These are phyloP conservation scores for Cytospora piceae DNA, from an alignment of 2,329 filamentous ascomycete species.

Conservation along the genomic window DNA sequence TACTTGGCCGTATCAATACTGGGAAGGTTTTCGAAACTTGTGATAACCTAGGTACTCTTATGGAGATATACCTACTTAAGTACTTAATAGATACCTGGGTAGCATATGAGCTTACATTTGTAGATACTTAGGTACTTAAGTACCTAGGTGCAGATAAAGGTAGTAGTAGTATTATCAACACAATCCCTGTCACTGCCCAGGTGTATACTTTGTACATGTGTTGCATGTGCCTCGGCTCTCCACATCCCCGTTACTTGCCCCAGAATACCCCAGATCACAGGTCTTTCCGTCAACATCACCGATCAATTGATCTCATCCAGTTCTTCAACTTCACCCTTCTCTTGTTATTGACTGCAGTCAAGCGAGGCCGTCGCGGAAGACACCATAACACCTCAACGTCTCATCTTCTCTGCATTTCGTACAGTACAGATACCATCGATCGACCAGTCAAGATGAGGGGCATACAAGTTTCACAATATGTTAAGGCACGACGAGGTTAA, in stretches of 20 bases:
- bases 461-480: slow-evolving; percentile 41
- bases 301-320: neutral
- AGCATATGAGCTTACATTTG: too few relatives aligned
- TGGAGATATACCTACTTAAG: too few relatives aligned
- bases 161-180: neutral
- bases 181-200: slow-evolving; percentile 15
- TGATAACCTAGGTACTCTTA: too few relatives aligned
- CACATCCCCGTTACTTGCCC: slow-evolving; percentile 15
- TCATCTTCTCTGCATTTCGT: neutral
- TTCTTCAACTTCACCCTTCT: neutral
- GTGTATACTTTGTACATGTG: neutral
- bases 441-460: slow-evolving; percentile 38
- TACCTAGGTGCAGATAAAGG: too few relatives aligned
- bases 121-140: too few relatives aligned
- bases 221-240: slow-evolving; percentile 29
- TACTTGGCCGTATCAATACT: too few relatives aligned
- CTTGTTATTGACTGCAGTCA: neutral
- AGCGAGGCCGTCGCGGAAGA: neutral
- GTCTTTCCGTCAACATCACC: slow-evolving; percentile 5
- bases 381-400: neutral
- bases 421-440: neutral
- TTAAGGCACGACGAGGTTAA: slow-evolving; percentile 37
- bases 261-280: slow-evolving; percentile 17
- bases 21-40: neutral
- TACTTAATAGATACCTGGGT: too few relatives aligned